These are phyloP conservation scores for Alternaria gansuensis DNA, from an alignment of 2,329 filamentous ascomycete species.

Conservation along the genomic window DNA sequence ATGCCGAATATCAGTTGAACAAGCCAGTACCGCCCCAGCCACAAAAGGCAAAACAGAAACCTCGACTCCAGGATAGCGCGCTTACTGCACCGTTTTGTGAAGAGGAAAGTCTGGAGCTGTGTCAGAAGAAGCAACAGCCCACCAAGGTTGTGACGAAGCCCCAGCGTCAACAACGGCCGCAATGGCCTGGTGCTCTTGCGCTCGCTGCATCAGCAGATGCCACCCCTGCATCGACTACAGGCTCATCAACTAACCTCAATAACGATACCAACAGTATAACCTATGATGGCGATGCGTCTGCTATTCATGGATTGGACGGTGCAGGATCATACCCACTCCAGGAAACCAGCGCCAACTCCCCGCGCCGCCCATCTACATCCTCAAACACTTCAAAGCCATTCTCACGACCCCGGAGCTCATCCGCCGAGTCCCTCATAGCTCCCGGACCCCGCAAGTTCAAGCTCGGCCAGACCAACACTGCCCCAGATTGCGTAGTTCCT, in stretches of 20 bases:
- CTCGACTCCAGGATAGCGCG: conserved; percentile 27
- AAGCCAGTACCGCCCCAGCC: conserved; percentile 22
- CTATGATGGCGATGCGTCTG: conserved; percentile 25
- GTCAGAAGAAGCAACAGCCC: conserved; percentile 31
- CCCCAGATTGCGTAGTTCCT: conserved; percentile 26
- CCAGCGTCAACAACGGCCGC: conserved; percentile 24
- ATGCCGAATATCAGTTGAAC: conserved; percentile 54
- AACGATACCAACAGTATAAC: conserved; percentile 19
- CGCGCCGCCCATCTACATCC: conserved; percentile 43
- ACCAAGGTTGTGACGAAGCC: conserved; percentile 28
- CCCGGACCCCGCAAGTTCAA: conserved; percentile 26
- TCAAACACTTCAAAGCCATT: conserved; percentile 33
- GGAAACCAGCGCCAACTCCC: conserved; percentile 44
- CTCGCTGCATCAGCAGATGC: conserved; percentile 35
- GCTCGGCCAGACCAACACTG: conserved; percentile 23
- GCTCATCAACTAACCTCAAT: conserved; percentile 24
- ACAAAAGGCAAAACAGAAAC: conserved; percentile 25
- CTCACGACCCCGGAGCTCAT: conserved; percentile 31
- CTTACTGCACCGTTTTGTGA: conserved; percentile 35
- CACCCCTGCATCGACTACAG: conserved; percentile 34
- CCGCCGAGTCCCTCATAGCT: conserved; percentile 33
- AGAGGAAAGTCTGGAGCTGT: conserved; percentile 34
- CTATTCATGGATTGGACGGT: conserved; percentile 33
- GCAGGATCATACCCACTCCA: conserved; percentile 39
- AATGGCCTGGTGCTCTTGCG: conserved; percentile 36